Evolutionary conservation across 1,139 yeast genomes (phyloP).

Genomic region (Saccharomyces uvarum): DNA sequence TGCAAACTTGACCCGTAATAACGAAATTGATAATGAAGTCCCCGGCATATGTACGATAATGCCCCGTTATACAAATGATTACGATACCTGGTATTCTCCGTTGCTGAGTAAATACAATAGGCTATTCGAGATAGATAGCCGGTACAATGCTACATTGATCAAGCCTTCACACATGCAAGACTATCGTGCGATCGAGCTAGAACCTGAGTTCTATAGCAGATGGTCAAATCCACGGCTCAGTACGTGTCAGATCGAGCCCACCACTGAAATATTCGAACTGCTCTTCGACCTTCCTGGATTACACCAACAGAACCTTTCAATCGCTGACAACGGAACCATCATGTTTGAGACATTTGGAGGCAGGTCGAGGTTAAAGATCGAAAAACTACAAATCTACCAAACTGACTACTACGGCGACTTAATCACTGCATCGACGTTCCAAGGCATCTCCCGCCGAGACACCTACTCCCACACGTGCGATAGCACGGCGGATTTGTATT

Average conservation of each 20-base stretch:
- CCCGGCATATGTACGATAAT: constrained; percentile 5
- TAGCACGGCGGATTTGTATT: not conserved
- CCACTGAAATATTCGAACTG: constrained; percentile 21
- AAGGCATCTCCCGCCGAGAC: constrained; percentile 7
- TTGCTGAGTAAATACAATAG: constrained; percentile 35
- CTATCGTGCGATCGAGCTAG: constrained; percentile 17
- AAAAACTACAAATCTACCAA: constrained; percentile 15
- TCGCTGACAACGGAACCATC: constrained; percentile 9
- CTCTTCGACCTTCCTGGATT: constrained; percentile 13
- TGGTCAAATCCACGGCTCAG: constrained; percentile 18
- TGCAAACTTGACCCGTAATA: not conserved
- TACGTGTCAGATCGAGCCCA: constrained; percentile 10
- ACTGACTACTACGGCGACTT: constrained; percentile 19
- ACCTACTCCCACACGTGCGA: constrained; percentile 4
- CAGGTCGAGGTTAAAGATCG: constrained; percentile 18
- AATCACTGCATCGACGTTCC: constrained; percentile 7
- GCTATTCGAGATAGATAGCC: constrained; percentile 39
- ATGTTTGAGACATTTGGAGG: constrained; percentile 15
- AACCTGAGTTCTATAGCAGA: constrained; percentile 17
- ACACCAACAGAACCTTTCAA: constrained; percentile 5
- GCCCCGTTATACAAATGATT: not conserved
- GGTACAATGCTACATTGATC: constrained; percentile 33
- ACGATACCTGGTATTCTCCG: constrained; percentile 30
- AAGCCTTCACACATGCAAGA: constrained; percentile 32
- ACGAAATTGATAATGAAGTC: not conserved